Conservation (phyloP, 2,329 filamentous ascomycete species). For the Ophidiomyces ophidiicola region DNA sequence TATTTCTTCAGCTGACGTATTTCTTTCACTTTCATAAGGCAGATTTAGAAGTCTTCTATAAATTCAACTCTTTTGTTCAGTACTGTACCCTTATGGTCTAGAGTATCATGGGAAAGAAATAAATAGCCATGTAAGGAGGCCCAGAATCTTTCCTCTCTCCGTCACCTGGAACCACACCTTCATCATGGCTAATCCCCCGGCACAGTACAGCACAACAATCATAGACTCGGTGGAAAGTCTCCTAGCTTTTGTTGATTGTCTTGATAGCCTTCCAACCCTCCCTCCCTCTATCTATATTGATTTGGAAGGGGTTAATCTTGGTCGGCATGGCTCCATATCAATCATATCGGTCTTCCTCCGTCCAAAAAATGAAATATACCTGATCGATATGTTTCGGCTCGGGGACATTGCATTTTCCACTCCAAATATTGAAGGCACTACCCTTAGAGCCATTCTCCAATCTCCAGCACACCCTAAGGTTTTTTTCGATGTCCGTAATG, state of each 20-base stretch:
- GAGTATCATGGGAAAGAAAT: too few species aligned
- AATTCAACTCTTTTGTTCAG: too few species aligned
- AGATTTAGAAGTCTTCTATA: too few species aligned
- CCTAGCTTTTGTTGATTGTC: slow-evolving; percentile 14
- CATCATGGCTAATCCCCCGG: too few species aligned
- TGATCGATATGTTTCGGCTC: slow-evolving; percentile 38
- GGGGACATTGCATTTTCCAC: slow-evolving; percentile 31
- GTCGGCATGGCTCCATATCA: slow-evolving; percentile 34
- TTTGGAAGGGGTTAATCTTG: slow-evolving; percentile 38
- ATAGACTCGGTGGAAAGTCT: not conserved
- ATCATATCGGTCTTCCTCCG: slow-evolving; percentile 33
- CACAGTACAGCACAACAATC: not conserved
- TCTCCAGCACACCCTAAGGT: slow-evolving; percentile 36
- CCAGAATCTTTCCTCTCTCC: too few species aligned
- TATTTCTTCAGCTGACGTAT: too few species aligned
- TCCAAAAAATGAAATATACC: slow-evolving; percentile 24
- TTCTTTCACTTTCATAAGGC: too few species aligned
- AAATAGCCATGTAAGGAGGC: too few species aligned
- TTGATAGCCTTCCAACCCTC: slow-evolving; percentile 18
- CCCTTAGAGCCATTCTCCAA: slow-evolving; percentile 36
- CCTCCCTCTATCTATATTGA: slow-evolving; percentile 38
- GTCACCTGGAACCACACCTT: too few species aligned
- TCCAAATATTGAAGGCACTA: slow-evolving; percentile 14
- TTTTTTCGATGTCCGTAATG: slow-evolving; percentile 48
- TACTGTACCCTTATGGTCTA: too few species aligned